Evolutionary conservation across 2,329 filamentous ascomycete species (phyloP), one percentile per base, ranked within the genome.

Genomic region (Alternaria novae-zelandiae): DNA sequence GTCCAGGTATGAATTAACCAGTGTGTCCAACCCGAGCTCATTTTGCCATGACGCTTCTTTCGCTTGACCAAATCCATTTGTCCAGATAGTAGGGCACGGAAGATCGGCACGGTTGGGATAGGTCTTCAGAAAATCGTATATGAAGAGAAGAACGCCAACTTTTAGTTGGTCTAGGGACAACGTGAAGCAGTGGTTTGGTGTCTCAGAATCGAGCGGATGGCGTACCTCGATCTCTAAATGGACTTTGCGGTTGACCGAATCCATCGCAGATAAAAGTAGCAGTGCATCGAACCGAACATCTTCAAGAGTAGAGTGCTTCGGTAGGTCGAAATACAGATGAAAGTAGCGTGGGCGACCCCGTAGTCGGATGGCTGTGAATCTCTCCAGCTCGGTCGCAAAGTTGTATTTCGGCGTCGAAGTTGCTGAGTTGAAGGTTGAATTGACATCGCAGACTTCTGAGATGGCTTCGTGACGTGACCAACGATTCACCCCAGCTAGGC

Each of bases 361-460:
- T 41, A 41, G 36, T 17, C 1, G 36, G 36, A 41, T n/a, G n/a
- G 36, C n/a, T 17, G 9, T 3, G 36, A 41, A 41, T 6, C 8
- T 41, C n/a, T 41, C 36, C 36, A 41, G 36, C 36, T 41, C 36
- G 36, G 36, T 41, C 4, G 8, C 36, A 41, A 41, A 41, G 36
- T 41, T 41, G 36, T 41, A 41, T 17, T 41, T 41, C 36, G 9
- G 36, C 36, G 4, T 41, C 9, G 36, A 41, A 10, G 36, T 17
- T 41, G n/a, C 1, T 41, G n/a, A 41, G 3, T 10, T 17, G 9
- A 41, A 41, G n/a, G 9, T 41, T 17, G 36, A 41, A 2, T 41
- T 3, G 3, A 3, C 1, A 6, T 41, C n/a, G 9, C 36, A 2
- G 2, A 41, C 9, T 41, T 41, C 36, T 3, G 5, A 5, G 1